A percentile compares a stretch with the other conserved stretches of the same genome.
Evolutionary conservation across 441 rosid genomes (phyloP).

Genomic region (Gossypium schwendimanii): DNA sequence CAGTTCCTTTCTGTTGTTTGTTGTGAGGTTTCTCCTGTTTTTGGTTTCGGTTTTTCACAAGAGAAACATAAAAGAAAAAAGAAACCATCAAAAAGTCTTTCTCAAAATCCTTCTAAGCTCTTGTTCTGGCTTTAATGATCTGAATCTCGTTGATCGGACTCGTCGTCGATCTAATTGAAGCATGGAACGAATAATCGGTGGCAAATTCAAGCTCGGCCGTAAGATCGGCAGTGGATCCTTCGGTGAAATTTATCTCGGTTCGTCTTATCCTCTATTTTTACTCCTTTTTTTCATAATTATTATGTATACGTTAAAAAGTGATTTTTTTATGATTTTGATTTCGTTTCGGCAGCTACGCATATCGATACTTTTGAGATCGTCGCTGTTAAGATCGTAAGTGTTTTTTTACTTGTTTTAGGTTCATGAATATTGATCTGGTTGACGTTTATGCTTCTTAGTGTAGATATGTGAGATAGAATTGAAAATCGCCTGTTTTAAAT

Average conservation of each 20-base stretch:
- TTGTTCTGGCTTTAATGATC: conserved; percentile 15
- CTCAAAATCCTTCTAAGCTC: neutral
- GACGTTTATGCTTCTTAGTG: neutral
- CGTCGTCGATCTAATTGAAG: conserved; percentile 9
- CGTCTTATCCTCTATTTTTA: conserved; percentile 3
- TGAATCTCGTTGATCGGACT: conserved; percentile 14
- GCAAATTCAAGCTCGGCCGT: conserved; percentile 84
- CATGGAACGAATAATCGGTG: conserved; percentile 87
- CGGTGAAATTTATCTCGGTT: conserved; percentile 87
- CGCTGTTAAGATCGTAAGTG: conserved; percentile 88
- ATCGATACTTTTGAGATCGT: conserved; percentile 89
- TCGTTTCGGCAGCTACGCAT: conserved; percentile 64
- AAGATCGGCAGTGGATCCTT: conserved; percentile 95
- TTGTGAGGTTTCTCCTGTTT: conserved; percentile 1
- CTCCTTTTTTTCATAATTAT: conserved; percentile 1
- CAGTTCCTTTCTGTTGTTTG: conserved; percentile 13
- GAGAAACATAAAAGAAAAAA: neutral
- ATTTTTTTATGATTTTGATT: conserved; percentile 2
- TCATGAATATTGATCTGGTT: conserved; percentile 11
- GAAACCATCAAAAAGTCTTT: neutral
- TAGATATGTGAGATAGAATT: neutral
- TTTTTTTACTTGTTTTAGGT: neutral
- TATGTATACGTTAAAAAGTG: neutral
- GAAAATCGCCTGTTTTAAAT: neutral
- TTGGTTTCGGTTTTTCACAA: conserved; percentile 22